Percentiles rank a stretch among this genome's conserved stretches.
Evolutionary conservation across 192 early-diverging fungal species (phyloP).

Genomic region (Coemansia asiatica): DNA sequence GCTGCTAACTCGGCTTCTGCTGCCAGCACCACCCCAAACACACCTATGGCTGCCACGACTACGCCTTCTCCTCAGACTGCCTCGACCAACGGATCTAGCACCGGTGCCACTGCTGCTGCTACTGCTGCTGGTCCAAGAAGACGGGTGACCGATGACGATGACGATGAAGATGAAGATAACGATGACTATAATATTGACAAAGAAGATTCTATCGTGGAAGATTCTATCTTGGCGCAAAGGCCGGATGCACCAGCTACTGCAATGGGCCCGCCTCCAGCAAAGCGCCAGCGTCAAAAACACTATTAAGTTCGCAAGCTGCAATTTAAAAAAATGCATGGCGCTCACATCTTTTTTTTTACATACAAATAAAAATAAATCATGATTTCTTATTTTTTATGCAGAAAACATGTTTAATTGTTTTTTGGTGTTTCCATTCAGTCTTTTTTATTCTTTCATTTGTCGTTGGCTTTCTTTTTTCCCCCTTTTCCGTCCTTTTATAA

Average conservation of each 20-base stretch:
- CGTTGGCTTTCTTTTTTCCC: background rate
- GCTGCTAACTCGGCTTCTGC: background rate
- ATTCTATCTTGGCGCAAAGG: background rate
- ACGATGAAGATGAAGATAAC: background rate
- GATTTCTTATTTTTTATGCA: background rate
- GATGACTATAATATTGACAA: constrained; percentile 7
- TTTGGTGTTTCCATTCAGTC: background rate
- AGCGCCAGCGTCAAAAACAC: constrained; percentile 26
- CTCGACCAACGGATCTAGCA: background rate
- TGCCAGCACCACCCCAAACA: constrained; percentile 1
- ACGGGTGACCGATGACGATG: constrained; percentile 1
- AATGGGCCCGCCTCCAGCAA: constrained; percentile 45
- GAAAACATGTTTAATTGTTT: constrained; percentile 1
- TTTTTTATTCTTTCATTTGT: constrained; percentile 6
- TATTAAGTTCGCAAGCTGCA: background rate
- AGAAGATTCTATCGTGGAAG: background rate
- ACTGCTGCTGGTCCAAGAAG: background rate
- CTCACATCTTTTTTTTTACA: background rate
- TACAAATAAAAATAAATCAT: background rate
- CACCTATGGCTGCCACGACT: constrained; percentile 6
- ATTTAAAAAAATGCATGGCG: background rate
- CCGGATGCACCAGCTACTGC: constrained; percentile 3
- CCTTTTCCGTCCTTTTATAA: too few species aligned
- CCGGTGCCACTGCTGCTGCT: too few species aligned
- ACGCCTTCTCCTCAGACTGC: constrained; percentile 8